Evolutionary conservation across 768 basidiomycete species (phyloP).

Genomic region (Podaxis sp.): DNA sequence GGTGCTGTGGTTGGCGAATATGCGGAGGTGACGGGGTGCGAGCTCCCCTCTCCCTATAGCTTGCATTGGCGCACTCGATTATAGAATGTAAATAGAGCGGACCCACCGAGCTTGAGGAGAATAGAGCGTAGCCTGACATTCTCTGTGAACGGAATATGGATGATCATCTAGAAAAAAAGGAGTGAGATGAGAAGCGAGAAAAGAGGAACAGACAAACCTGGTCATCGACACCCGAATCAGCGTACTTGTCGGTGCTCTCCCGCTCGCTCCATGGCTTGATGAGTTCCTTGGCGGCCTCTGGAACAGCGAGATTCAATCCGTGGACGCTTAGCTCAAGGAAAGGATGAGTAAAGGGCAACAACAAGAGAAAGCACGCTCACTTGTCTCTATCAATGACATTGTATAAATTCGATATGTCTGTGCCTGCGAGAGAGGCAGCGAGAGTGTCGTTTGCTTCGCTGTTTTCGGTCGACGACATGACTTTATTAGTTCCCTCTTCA

Average conservation of each 20-base stretch:
- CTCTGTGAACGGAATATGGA: constrained; percentile 78
- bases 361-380: constrained; percentile 34
- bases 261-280: constrained; percentile 83
- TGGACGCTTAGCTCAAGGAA: constrained; percentile 54
- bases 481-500: neutral
- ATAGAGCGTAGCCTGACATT: constrained; percentile 74
- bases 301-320: constrained; percentile 76
- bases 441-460: constrained; percentile 30
- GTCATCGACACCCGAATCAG: constrained; percentile 81
- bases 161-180: constrained; percentile 50
- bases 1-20: constrained; percentile 69
- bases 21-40: constrained; percentile 69
- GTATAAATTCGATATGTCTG: constrained; percentile 53
- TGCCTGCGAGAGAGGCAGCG: constrained; percentile 39
- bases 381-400: constrained; percentile 61
- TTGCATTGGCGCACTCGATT: neutral
- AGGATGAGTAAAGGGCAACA: constrained; percentile 14
- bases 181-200: constrained; percentile 9
- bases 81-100: neutral
- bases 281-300: constrained; percentile 70
- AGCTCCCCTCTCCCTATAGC: constrained; percentile 65
- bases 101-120: constrained; percentile 69
- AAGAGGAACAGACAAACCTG: constrained; percentile 44
- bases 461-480: neutral
- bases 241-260: constrained; percentile 59